Evolutionary conservation across 2,329 filamentous ascomycete species (phyloP).

Genomic region (Aspergillus sp.): DNA sequence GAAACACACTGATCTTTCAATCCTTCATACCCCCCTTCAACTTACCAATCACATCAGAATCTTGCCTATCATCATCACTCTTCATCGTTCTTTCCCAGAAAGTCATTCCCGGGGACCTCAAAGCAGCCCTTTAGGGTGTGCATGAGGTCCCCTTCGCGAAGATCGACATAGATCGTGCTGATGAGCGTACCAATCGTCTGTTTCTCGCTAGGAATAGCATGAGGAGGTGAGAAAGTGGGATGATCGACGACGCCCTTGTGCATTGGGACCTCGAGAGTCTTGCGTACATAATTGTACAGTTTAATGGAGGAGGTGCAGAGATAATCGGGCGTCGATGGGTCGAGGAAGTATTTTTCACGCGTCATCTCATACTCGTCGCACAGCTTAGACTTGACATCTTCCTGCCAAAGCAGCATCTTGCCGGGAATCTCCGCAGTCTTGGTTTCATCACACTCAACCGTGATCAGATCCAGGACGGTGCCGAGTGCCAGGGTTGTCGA

Average conservation of each 20-base stretch:
- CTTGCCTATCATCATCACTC: neutral
- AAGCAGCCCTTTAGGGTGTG: neutral
- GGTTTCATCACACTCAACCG: neutral
- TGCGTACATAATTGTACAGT: constrained; percentile 41
- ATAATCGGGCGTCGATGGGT: constrained; percentile 19
- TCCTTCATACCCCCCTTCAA: neutral
- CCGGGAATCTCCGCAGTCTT: neutral
- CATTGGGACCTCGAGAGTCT: constrained; percentile 35
- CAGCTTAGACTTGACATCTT: neutral
- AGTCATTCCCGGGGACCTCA: neutral
- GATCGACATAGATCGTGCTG: constrained; percentile 28
- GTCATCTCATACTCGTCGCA: constrained; percentile 14
- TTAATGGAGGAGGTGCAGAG: constrained; percentile 34
- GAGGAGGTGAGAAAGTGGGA: constrained; percentile 20
- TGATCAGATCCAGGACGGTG: constrained; percentile 8
- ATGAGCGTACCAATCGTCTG: constrained; percentile 28
- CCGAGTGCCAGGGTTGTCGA: constrained; percentile 10
- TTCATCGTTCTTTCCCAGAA: neutral
- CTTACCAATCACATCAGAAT: neutral
- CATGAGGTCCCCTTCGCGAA: constrained; percentile 22
- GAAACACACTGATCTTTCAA: neutral
- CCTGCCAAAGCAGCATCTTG: constrained; percentile 12
- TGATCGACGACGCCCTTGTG: constrained; percentile 36
- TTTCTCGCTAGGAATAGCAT: constrained; percentile 5
- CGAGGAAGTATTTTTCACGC: constrained; percentile 19